phyloP scores from a whole-genome alignment of 1,284 basidiomycete genomes.

The Flammula alnicola region DNA sequence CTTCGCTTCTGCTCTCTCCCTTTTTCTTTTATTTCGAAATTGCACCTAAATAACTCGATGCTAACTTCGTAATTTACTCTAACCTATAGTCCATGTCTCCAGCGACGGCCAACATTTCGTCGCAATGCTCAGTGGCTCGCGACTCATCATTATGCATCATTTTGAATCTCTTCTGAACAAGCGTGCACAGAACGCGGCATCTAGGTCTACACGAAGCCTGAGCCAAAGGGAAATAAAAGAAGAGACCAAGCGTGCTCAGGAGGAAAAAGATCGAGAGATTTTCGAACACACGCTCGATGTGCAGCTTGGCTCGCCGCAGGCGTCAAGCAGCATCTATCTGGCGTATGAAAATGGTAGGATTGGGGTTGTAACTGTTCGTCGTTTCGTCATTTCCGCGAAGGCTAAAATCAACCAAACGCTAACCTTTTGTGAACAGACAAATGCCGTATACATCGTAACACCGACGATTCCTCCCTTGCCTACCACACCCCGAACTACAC shows the following conservation, averaged over 20 bases:
- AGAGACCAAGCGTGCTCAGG: background rate
- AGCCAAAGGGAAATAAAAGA: background rate
- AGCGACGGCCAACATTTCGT: conserved; percentile 59
- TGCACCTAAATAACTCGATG: background rate
- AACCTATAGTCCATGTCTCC: conserved; percentile 61
- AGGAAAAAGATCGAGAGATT: conserved; percentile 28
- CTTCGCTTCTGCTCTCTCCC: background rate
- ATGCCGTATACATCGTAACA: conserved; percentile 51
- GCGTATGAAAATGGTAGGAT: conserved; percentile 56
- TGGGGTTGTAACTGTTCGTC: conserved; percentile 54
- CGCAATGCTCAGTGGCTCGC: conserved; percentile 45
- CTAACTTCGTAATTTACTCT: background rate
- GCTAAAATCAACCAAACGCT: background rate
- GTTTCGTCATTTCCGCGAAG: background rate
- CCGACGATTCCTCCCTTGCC: conserved; percentile 29
- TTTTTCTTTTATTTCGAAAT: background rate
- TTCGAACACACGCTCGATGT: conserved; percentile 47
- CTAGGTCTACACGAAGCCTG: background rate
- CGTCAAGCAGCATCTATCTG: conserved; percentile 48
- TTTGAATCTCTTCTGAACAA: conserved; percentile 48
- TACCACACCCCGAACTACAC: too few relatives aligned
- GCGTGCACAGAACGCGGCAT: background rate
- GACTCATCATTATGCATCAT: conserved; percentile 55
- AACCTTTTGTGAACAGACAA: conserved; percentile 43
- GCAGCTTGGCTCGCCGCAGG: conserved; percentile 42